Conservation (phyloP, 225 moss, liverwort and hornwort species). For the Pleurozium schreberi region DNA sequence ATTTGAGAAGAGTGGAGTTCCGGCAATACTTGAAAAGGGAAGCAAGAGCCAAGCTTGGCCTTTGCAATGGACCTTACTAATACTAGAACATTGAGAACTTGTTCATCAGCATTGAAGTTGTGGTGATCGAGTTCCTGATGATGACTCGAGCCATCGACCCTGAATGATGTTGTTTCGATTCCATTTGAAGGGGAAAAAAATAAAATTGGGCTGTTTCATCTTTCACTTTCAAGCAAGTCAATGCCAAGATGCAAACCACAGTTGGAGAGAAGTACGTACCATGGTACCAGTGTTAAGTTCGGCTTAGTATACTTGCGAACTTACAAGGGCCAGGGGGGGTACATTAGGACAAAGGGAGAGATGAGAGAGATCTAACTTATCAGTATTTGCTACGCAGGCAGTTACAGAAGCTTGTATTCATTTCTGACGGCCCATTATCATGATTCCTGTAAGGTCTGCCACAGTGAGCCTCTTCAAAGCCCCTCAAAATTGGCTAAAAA, state of each 20-base stretch:
- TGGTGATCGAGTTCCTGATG: not conserved
- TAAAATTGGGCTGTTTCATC: not conserved
- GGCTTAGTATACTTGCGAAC: not conserved
- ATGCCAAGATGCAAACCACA: not conserved
- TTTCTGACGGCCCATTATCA: not conserved
- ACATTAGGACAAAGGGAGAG: not conserved
- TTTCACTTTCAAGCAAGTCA: not conserved
- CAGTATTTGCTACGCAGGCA: not conserved
- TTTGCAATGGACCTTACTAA: no score
- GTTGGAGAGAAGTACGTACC: not conserved
- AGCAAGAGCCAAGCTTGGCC: not conserved
- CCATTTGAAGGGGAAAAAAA: not conserved
- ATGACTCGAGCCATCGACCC: fast-evolving
- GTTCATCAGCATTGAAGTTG: not conserved
- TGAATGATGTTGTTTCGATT: no score
- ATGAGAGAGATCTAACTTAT: not conserved
- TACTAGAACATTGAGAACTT: not conserved
- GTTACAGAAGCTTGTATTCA: slow-evolving; percentile 7
- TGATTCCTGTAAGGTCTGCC: not conserved
- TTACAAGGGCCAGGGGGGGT: not conserved
- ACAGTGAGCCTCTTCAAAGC: fast-evolving
- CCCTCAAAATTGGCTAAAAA: not conserved
- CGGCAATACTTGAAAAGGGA: not conserved
- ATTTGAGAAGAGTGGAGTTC: not conserved
- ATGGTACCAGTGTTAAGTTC: not conserved